Base-by-base conservation (phyloP, 176 grass and related monocot species). In the Paspalum notatum region DNA sequence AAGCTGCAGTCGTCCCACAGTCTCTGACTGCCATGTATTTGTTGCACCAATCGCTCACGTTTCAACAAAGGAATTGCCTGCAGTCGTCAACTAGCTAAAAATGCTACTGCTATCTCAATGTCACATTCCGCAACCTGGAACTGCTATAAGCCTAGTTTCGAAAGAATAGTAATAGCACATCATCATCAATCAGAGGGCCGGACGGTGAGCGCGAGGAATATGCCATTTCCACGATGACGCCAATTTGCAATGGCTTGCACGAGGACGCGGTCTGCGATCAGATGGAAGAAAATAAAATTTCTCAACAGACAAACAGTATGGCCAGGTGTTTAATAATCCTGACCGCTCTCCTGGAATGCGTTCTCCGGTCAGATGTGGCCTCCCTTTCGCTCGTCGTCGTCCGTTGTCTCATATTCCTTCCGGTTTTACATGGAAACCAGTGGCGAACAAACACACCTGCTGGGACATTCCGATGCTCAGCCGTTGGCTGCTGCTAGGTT, bases 301-400 rank as follows among this genome's bases (percentile, higher is more conserved):
- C 32, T 32, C 32, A 52, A 10, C 11, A 59, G 52, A 45, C 21
- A 50, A 39, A 40, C 5, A 44, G 42, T 79, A 32, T 42, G 47
- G 24, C 59, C 59, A 24, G 25, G 14, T 62, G 59, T 13, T 7
- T 57, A 37, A n/a, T n/a, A n/a, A 53, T 79, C 75, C 57, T 47
- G 76, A 59, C 76, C 84, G 51, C 61, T n/a, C 69, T 43, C 43
- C 8, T n/a, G 66, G 51, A 69, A 76, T 89, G 87, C 87, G 48
- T 44, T 89, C 78, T 77, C 56, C 1, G 85, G 64, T 89, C 87
- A 85, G 78, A 89, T 20, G 66, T 67, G 1, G 50, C 51, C 55
- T 40, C 78, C 37, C 83, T 90, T 86, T 86, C 17, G 17, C 74
- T 90, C 60, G 65, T 58, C 10, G 17, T 83, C 83, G 78, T 46